These are phyloP conservation scores for Diatrype stigma DNA, from an alignment of 2,329 filamentous ascomycete genomes.

Conservation along the genomic window DNA sequence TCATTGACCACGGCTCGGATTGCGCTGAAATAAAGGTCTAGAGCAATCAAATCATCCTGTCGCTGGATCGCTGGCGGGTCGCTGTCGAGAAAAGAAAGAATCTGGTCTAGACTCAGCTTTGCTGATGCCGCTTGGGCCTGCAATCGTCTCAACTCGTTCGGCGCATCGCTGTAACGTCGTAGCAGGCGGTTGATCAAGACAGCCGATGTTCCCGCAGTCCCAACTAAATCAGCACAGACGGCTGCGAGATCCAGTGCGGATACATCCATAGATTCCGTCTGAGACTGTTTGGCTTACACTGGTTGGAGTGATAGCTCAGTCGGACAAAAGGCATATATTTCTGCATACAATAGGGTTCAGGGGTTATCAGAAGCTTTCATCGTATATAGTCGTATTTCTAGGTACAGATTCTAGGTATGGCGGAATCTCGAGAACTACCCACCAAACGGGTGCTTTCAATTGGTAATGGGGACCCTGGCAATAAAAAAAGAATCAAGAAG, in stretches of 20 bases:
- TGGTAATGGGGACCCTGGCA: no score
- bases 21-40: constrained; percentile 3
- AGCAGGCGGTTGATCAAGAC: constrained; percentile 8
- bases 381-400: no score
- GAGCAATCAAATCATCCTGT: constrained; percentile 1
- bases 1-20: constrained; percentile 3
- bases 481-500: no score
- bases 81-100: constrained; percentile 7
- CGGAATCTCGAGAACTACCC: no score
- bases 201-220: constrained; percentile 1
- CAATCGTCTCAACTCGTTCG: constrained; percentile 3
- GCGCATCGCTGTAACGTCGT: constrained; percentile 5
- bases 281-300: not conserved
- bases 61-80: constrained; percentile 5
- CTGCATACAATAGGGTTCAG: no score
- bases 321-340: no score
- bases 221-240: constrained; percentile 5
- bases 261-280: not conserved
- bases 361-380: no score
- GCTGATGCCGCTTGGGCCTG: not conserved
- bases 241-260: constrained; percentile 3
- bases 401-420: no score
- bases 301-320: not conserved
- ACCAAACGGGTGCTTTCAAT: no score
- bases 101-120: constrained; percentile 5